Evolutionary conservation across 768 basidiomycete genomes (phyloP), one percentile per base, ranked within the genome.

Genomic region (Sistotremastrum niveocremeum): DNA sequence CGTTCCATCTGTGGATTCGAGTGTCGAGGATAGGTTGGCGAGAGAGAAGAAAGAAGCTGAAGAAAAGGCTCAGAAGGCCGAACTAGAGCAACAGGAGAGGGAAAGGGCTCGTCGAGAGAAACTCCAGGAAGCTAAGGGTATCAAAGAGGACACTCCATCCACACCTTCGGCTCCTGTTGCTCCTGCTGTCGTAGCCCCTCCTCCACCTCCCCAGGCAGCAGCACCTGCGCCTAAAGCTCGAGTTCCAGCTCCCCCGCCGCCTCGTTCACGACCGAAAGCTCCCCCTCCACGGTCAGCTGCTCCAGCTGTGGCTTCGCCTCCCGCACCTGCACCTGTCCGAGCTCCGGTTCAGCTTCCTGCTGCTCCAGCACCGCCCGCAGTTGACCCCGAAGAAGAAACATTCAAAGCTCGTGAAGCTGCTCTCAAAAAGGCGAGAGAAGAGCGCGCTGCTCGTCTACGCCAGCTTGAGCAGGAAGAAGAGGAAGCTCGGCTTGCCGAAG

Each of bases 41-140:
- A 71, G 79, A 54, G 94, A 98, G 57, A 85, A 83, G 68, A 79
- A 74, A 57, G 94, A 95, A 58, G 93, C 93, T 0, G 91, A 90
- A 52, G 85, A 88, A 59, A 88, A 85, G 60, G 76, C 75, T 0
- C 73, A 69, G 46, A 65, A 71, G 41, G 91, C 89, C 0, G 91
- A 95, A 60, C 72, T 72, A 51, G 79, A 84, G 54, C 82, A 84
- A 2, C 82, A 83, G 52, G 85, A 85, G 50, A 70, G 91, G 46
- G 87, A 90, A 55, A 70, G 71, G 42, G 60, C 75, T 37, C 71
- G 94, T 39, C 71, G 67, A 51, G 83, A 85, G 52, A 69, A 86
- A 43, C 59, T 98, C 36, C 84, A 84, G 39, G 74, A 69, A 34
- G 90, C 86, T 62, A 81, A 76, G 58, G 79, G 76, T 1, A 50